Evolutionary conservation across 2,329 filamentous ascomycete species (phyloP), one percentile per base, ranked within the genome.

Genomic region (Diaporthe batatas): DNA sequence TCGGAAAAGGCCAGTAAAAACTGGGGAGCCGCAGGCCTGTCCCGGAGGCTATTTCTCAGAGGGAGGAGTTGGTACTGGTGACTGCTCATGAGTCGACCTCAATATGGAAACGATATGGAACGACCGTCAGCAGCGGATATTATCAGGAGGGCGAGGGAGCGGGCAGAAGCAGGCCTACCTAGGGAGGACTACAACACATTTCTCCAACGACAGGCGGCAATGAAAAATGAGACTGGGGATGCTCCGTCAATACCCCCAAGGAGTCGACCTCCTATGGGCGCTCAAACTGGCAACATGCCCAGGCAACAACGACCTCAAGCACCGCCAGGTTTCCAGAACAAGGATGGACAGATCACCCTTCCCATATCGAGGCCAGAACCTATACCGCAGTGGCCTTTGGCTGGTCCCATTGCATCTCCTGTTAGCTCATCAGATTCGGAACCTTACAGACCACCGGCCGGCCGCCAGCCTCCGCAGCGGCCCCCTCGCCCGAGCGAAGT

Each of bases 401-500:
- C 83, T 39, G 83, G 81, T 21, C 82, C 85, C 18, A 77, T 84
- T 25, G 77, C 80, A 51, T 77, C 82, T n/a, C 77, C 82, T 21
- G 73, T 79, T 18, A 80, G 76, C 14, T 75, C 79, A 34, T 68
- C 78, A 16, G 81, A 83, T 53, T 70, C 80, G 23, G 82, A 84
- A 68, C 82, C 84, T 25, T 90, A 89, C 75, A 84, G 84, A 77
- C 85, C 88, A 69, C 86, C 87, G 21, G 81, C 85, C n/a, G 85
- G 85, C 58, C 83, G 84, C 74, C 82, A 85, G 51, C 85, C 88
- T 32, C 90, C 90, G 25, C 88, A 86, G 77, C 84, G 90, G 75
- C 90, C 90, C 12, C 88, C 88, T 14, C 86, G 90, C 49, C 90
- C 90, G 10, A 91, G 89, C 76, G 80, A 84, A 74, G 88, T 91